These are phyloP conservation scores for Candida quercuum DNA, from an alignment of 805 yeast genomes.

Conservation along the genomic window DNA sequence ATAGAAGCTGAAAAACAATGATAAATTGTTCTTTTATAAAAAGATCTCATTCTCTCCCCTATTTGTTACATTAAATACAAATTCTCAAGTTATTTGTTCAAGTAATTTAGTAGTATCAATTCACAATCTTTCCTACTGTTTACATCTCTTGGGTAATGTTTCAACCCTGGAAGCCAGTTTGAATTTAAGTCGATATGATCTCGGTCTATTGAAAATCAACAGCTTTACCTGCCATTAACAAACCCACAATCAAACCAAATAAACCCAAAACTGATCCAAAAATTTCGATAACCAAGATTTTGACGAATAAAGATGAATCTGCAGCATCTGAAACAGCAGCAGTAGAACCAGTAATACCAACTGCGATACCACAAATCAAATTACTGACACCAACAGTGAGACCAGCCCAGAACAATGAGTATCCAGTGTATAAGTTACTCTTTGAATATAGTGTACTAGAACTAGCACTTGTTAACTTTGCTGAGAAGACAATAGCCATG, in stretches of 20 bases:
- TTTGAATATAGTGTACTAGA: conserved; percentile 62
- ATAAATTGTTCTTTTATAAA: no score
- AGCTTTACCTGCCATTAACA: conserved; percentile 95
- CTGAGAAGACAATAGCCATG: conserved; percentile 94
- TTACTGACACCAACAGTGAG: conserved; percentile 91
- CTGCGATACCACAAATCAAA: conserved; percentile 94
- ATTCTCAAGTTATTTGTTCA: no score
- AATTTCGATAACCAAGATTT: conserved; percentile 94
- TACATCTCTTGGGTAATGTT: no score
- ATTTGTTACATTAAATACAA: background rate
- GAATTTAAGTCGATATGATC: no score
- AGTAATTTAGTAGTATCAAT: no score
- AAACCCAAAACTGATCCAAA: conserved; percentile 95
- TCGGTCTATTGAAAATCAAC: conserved; percentile 73
- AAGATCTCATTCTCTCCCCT: no score
- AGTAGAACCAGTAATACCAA: conserved; percentile 97
- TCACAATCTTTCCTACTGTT: no score
- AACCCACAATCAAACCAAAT: conserved; percentile 93
- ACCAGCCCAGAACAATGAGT: conserved; percentile 97
- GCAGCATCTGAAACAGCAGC: conserved; percentile 98
- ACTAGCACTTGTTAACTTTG: conserved; percentile 72
- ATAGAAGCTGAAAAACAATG: conserved; percentile 47
- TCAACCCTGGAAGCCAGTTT: no score
- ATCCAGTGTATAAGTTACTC: conserved; percentile 90
- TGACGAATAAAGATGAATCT: conserved; percentile 89